Conservation (phyloP, 768 basidiomycete genomes). For the Roridomyces roridus region DNA sequence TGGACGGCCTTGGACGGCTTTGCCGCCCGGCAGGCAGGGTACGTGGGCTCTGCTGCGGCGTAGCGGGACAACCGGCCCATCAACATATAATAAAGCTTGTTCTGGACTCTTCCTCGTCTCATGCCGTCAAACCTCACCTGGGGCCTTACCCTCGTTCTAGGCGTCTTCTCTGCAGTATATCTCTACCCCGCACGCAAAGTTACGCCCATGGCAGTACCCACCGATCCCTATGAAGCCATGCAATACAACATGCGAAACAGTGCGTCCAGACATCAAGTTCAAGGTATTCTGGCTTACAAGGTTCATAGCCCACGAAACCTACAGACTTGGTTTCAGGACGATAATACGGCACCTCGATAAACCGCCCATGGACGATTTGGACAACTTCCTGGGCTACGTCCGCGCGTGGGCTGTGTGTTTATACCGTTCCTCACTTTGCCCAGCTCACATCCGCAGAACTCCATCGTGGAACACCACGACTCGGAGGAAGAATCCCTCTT, state of each 20-base stretch:
- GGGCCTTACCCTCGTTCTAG: constrained; percentile 6
- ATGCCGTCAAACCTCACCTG: constrained; percentile 6
- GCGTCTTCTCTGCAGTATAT: constrained; percentile 13
- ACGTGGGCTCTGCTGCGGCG: too few relatives aligned
- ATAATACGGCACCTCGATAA: constrained; percentile 41
- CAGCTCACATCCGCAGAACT: constrained; percentile 1
- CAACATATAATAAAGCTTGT: background rate
- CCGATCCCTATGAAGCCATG: constrained; percentile 13
- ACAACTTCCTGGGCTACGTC: constrained; percentile 47
- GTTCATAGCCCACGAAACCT: constrained; percentile 38
- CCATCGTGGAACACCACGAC: constrained; percentile 42
- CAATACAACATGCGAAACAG: constrained; percentile 26
- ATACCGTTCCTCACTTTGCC: background rate
- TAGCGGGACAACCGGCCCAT: too few relatives aligned
- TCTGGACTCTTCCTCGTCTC: background rate
- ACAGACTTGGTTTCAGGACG: constrained; percentile 41
- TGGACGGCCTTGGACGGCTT: too few relatives aligned
- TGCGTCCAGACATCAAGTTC: background rate
- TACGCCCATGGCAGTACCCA: background rate
- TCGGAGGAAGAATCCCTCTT: constrained; percentile 44
- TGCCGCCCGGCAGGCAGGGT: too few relatives aligned
- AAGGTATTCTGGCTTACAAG: too few relatives aligned
- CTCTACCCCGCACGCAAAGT: constrained; percentile 16
- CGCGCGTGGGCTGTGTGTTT: constrained; percentile 38
- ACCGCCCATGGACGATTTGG: constrained; percentile 40